Base-by-base conservation (phyloP, 495 filamentous ascomycete species). In the Trichoderma orchidacearum region DNA sequence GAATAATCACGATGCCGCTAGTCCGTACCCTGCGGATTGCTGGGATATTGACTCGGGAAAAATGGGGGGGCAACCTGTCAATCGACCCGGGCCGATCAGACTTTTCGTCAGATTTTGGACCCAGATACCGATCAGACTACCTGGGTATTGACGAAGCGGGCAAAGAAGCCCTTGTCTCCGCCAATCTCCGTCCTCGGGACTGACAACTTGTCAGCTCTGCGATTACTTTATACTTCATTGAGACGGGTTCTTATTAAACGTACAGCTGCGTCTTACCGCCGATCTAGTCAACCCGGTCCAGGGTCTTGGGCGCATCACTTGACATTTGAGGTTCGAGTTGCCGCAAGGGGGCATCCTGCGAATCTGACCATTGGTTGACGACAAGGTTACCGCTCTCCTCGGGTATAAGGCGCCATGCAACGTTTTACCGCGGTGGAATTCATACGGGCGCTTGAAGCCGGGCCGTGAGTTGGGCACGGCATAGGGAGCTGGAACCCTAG, bases 41-140 rank as follows among this genome's bases (percentile, higher is more conserved):
- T n/a, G n/a, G n/a, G n/a, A n/a, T n/a, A n/a, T n/a, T n/a, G n/a
- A n/a, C n/a, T n/a, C n/a, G n/a, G n/a, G n/a, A n/a, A n/a, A n/a
- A n/a, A n/a, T n/a, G n/a, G n/a, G n/a, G n/a, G n/a, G n/a, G n/a
- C n/a, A n/a, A n/a, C n/a, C 36, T 41, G 36, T 41, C 36, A 41
- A 17, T 41, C n/a, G 5, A 48, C 9, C 41, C 21, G 41, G 13
- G 8, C n/a, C n/a, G n/a, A n/a, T n/a, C n/a, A n/a, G n/a, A n/a
- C n/a, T n/a, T n/a, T n/a, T n/a, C 17, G 41, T 48, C 41, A 48
- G 41, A 48, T 48, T 48, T 48, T 48, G 41, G 58, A 58, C 41
- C 59, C 62, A 66, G 21, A 66, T 2, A 12, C 64, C 64, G 56
- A 64, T 55, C n/a, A 66, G 51, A 31, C 64, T 66, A 25, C 60